These are phyloP conservation scores for Daldinia concentrica DNA, from an alignment of 495 filamentous ascomycete genomes.

Conservation along the genomic window DNA sequence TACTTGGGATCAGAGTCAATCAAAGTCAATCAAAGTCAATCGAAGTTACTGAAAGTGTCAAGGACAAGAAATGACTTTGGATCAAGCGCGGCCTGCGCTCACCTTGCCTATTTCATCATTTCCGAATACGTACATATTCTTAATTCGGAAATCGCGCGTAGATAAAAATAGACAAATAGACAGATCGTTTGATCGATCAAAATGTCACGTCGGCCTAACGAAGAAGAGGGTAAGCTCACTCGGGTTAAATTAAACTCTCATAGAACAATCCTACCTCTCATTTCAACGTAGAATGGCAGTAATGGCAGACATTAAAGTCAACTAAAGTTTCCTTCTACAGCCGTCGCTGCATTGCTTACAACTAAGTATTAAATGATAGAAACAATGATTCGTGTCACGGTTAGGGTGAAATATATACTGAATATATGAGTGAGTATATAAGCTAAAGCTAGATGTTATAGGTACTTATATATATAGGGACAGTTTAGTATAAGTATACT, in stretches of 20 bases:
- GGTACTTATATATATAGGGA: too few species aligned
- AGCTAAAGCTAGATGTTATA: not conserved
- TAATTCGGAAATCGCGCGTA: conserved; percentile 1
- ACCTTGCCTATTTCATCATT: conserved; percentile 1
- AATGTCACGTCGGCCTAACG: not conserved
- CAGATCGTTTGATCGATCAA: not conserved
- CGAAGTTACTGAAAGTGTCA: not conserved
- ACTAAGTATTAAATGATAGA: too few species aligned
- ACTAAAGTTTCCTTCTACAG: not conserved
- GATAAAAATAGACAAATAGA: not conserved
- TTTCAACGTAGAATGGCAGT: too few species aligned
- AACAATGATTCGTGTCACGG: too few species aligned
- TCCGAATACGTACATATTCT: conserved; percentile 3
- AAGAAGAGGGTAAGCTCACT: not conserved
- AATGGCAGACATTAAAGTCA: not conserved
- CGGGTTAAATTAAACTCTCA: not conserved
- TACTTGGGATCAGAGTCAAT: not conserved
- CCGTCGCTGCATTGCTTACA: too few species aligned
- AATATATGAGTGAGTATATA: not conserved
- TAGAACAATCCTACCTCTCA: not conserved
- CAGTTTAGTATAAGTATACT: not conserved
- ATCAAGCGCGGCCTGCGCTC: not conserved
- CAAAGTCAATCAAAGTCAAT: not conserved
- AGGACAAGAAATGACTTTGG: not conserved
- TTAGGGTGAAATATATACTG: not conserved